Conservation (phyloP, 2,329 filamentous ascomycete genomes). For the Microdochium nivale region DNA sequence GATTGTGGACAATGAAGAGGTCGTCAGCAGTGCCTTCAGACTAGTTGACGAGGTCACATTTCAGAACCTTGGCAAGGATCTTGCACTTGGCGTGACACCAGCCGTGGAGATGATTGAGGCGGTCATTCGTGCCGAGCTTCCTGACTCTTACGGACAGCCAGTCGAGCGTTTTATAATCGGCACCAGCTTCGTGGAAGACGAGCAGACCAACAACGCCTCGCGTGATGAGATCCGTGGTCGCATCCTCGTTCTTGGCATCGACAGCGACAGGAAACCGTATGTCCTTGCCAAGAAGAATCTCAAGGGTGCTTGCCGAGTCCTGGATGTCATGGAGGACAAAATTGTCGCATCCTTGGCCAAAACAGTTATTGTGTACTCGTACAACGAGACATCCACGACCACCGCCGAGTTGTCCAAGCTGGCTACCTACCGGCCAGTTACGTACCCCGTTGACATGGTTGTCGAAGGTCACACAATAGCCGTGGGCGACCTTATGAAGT, state of each 20-base stretch:
- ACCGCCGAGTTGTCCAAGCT: constrained; percentile 57
- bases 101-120: constrained; percentile 71
- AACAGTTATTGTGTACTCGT: constrained; percentile 59
- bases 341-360: constrained; percentile 87
- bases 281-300: constrained; percentile 60
- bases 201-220: constrained; percentile 31
- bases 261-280: constrained; percentile 64
- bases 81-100: constrained; percentile 43
- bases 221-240: constrained; percentile 56
- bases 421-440: constrained; percentile 72
- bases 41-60: constrained; percentile 89
- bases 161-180: constrained; percentile 85
- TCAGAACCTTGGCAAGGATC: constrained; percentile 62
- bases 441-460: constrained; percentile 73
- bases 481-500: constrained; percentile 91
- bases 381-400: constrained; percentile 45
- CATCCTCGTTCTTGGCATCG: constrained; percentile 78
- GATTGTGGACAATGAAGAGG: constrained; percentile 61
- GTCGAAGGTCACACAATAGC: constrained; percentile 69
- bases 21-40: constrained; percentile 71
- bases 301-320: constrained; percentile 71
- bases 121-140: constrained; percentile 68
- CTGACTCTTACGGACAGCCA: constrained; percentile 42
- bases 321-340: constrained; percentile 65
- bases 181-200: constrained; percentile 67